A percentile compares a stretch with the other conserved stretches of the same genome.
Conservation (phyloP, 306 rosid species). For the Comarum palustre region DNA sequence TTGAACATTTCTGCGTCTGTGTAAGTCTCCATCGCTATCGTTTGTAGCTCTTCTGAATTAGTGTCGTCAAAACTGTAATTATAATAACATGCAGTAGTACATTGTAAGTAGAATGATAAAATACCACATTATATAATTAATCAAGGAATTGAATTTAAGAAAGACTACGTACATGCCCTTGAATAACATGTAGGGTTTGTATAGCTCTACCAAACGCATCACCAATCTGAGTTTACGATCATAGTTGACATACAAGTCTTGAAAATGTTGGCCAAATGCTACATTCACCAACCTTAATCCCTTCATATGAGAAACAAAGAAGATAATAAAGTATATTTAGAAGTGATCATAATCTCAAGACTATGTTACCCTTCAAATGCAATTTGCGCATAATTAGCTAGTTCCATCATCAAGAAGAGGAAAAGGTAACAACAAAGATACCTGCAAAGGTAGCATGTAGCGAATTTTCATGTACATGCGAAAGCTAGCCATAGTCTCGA, state of each 20-base stretch:
- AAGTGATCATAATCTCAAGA: not conserved
- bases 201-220: conserved; percentile 31
- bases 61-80: conserved; percentile 39
- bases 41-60: conserved; percentile 28
- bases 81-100: not conserved
- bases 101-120: not conserved
- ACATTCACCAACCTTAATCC: conserved; percentile 27
- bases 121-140: not conserved
- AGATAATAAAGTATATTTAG: not conserved
- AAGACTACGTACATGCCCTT: conserved; percentile 25
- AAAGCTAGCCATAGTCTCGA: conserved; percentile 26
- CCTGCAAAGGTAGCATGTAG: conserved; percentile 32
- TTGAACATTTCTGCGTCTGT: conserved; percentile 10
- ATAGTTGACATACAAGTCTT: not conserved
- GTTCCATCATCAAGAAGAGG: not conserved
- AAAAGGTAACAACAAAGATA: not conserved
- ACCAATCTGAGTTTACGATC: conserved; percentile 14
- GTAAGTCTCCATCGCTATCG: not conserved
- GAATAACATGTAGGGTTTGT: conserved; percentile 37
- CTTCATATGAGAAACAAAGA: conserved; percentile 12
- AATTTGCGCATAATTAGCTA: not conserved
- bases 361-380: not conserved
- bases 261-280: not conserved
- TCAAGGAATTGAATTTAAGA: not conserved
- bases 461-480: conserved; percentile 22